Evolutionary conservation across 371 early-diverging fungal species (phyloP).

Genomic region (Mortierella sp.): DNA sequence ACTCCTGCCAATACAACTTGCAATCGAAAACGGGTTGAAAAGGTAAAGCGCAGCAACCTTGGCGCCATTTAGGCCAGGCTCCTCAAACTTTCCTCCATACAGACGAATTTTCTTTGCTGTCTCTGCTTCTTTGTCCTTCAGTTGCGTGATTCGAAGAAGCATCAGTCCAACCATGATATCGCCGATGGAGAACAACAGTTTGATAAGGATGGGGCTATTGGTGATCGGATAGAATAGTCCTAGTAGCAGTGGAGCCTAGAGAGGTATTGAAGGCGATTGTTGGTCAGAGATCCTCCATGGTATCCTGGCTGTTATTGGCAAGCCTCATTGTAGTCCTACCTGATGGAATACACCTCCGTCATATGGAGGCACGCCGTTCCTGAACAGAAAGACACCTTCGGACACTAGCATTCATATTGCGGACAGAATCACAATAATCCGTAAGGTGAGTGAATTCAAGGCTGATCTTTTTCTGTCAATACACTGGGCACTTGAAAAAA

Average conservation of each 20-base stretch:
- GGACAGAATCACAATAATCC: too few relatives aligned
- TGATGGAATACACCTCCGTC: slow-evolving; percentile 91
- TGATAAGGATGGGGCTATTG: slow-evolving; percentile 62
- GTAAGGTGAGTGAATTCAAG: too few relatives aligned
- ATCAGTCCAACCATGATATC: slow-evolving; percentile 73
- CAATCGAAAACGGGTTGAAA: slow-evolving; percentile 85
- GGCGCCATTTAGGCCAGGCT: slow-evolving; percentile 32
- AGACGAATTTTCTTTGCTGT: slow-evolving; percentile 28
- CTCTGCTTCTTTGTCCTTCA: slow-evolving; percentile 49
- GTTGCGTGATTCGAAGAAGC: slow-evolving; percentile 59
- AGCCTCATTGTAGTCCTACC: slow-evolving; percentile 52
- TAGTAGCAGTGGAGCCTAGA: slow-evolving; percentile 81
- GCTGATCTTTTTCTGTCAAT: too few relatives aligned
- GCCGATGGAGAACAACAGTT: slow-evolving; percentile 66
- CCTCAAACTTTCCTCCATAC: slow-evolving; percentile 29
- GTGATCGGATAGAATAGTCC: slow-evolving; percentile 71
- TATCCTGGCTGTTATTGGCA: background rate
- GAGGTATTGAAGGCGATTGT: too few relatives aligned
- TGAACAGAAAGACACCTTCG: slow-evolving; percentile 88
- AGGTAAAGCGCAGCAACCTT: slow-evolving; percentile 63
- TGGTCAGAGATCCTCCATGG: background rate
- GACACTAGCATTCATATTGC: slow-evolving; percentile 62
- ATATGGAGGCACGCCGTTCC: slow-evolving; percentile 84
- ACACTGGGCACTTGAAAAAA: too few relatives aligned
- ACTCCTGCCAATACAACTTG: slow-evolving; percentile 79